Conservation (phyloP, 176 grass and related monocot genomes). For the Carex cristatella region DNA sequence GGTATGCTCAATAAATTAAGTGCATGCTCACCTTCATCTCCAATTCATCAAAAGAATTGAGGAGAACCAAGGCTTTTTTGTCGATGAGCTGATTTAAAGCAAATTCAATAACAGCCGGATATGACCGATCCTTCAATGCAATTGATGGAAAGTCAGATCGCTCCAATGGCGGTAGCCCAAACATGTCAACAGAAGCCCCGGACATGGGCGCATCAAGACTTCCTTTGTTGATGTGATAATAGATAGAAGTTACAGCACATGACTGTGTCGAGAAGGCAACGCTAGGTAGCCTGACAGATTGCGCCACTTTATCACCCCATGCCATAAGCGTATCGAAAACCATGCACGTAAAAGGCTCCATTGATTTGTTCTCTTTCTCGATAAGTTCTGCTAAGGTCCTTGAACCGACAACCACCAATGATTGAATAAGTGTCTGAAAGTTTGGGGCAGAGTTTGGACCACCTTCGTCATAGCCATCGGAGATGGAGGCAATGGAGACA, state of each 20-base stretch:
- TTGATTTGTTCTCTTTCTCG: not conserved
- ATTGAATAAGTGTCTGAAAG: conserved; percentile 28
- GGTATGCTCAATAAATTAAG: not conserved
- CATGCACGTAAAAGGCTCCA: conserved; percentile 34
- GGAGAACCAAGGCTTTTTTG: conserved; percentile 46
- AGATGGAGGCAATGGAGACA: conserved; percentile 43
- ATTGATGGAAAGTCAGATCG: conserved; percentile 55
- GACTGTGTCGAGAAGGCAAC: conserved; percentile 59
- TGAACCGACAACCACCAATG: conserved; percentile 9
- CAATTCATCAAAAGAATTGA: conserved; percentile 69
- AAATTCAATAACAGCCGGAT: conserved; percentile 19
- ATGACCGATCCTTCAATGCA: conserved; percentile 15
- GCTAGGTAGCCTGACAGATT: not conserved
- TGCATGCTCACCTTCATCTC: conserved; percentile 45
- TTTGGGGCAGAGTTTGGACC: conserved; percentile 32
- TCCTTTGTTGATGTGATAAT: conserved; percentile 35
- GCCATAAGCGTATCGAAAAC: conserved; percentile 48
- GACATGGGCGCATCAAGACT: conserved; percentile 17
- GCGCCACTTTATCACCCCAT: conserved; percentile 32
- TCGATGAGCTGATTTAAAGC: conserved; percentile 37
- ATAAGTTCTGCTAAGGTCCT: conserved; percentile 38
- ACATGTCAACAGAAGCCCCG: not conserved
- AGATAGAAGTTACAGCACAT: conserved; percentile 47
- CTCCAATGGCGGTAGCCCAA: conserved; percentile 47
- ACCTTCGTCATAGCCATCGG: conserved; percentile 57